A percentile compares a stretch with the other conserved stretches of the same genome.
Evolutionary conservation across 805 yeast genomes (phyloP).

Genomic region (Saccharomyces eubayanus): DNA sequence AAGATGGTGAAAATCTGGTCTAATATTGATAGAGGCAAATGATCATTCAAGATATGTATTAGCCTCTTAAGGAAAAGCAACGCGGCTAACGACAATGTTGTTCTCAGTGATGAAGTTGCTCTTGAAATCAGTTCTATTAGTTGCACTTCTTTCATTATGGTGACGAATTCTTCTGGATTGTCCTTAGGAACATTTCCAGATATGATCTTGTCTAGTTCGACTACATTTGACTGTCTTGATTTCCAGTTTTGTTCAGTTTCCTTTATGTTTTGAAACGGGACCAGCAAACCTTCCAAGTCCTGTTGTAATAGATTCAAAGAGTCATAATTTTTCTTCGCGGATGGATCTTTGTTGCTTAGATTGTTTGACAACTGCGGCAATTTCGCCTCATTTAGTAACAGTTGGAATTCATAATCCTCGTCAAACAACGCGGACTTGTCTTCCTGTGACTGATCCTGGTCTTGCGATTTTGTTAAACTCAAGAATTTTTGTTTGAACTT

Average conservation of each 20-base stretch:
- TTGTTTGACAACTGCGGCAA: constrained; percentile 10
- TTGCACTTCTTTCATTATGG: constrained; percentile 29
- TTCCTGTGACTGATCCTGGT: neutral
- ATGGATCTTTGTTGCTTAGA: neutral
- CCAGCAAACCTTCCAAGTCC: constrained; percentile 23
- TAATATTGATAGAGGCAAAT: constrained; percentile 25
- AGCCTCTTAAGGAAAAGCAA: constrained; percentile 71
- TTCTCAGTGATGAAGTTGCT: constrained; percentile 65
- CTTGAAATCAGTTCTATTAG: constrained; percentile 57
- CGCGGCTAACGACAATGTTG: constrained; percentile 69
- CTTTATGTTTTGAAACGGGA: constrained; percentile 49
- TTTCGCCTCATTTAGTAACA: constrained; percentile 11
- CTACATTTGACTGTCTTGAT: constrained; percentile 53
- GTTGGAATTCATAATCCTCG: constrained; percentile 15
- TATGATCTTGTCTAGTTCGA: constrained; percentile 41
- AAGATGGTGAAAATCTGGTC: constrained; percentile 31
- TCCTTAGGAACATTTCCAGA: constrained; percentile 46
- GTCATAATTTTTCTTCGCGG: constrained; percentile 1
- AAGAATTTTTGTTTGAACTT: neutral
- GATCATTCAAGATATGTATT: constrained; percentile 19
- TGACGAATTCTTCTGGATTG: constrained; percentile 33
- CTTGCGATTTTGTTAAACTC: neutral
- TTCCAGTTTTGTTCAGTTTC: constrained; percentile 91
- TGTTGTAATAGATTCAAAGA: constrained; percentile 15
- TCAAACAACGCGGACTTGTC: constrained; percentile 9